A percentile compares a stretch with the other conserved stretches of the same genome.
phyloP scores from a whole-genome alignment of 768 basidiomycete species.

The Ephemerocybe angulata region DNA sequence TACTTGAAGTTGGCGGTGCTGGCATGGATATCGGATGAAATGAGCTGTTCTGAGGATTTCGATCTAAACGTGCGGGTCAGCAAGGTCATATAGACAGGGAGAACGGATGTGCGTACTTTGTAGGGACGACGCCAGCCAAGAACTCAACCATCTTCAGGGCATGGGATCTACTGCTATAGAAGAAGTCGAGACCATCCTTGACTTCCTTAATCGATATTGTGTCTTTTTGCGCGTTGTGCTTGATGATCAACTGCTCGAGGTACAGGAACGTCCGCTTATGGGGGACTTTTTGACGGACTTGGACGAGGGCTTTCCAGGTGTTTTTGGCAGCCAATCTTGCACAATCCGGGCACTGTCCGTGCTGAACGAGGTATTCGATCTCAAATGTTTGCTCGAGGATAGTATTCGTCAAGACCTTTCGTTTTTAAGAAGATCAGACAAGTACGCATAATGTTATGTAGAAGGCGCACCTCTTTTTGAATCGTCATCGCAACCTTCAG shows the following conservation, averaged over 20 bases:
- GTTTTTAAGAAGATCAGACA: neutral
- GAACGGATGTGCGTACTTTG: constrained; percentile 53
- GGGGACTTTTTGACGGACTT: constrained; percentile 97
- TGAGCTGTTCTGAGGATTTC: constrained; percentile 90
- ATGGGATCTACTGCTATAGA: constrained; percentile 86
- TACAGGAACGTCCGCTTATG: constrained; percentile 98
- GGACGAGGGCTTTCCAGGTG: constrained; percentile 96
- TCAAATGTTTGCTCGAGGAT: constrained; percentile 98
- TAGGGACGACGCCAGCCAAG: constrained; percentile 79
- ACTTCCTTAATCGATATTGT: constrained; percentile 92
- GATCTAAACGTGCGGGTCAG: constrained; percentile 44
- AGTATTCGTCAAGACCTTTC: constrained; percentile 82
- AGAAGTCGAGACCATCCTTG: constrained; percentile 94
- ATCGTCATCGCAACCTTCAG: constrained; percentile 92
- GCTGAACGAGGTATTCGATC: constrained; percentile 91
- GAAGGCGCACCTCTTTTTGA: constrained; percentile 83
- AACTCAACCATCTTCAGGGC: constrained; percentile 98
- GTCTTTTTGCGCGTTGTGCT: constrained; percentile 95
- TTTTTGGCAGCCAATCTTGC: constrained; percentile 95
- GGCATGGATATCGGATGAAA: constrained; percentile 90
- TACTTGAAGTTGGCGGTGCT: constrained; percentile 95
- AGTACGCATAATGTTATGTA: neutral
- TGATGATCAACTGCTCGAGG: constrained; percentile 95
- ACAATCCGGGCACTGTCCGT: constrained; percentile 94
- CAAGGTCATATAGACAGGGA: neutral